Base-by-base conservation (phyloP, 139 green algal species). In the Trebouxia sp. region DNA sequence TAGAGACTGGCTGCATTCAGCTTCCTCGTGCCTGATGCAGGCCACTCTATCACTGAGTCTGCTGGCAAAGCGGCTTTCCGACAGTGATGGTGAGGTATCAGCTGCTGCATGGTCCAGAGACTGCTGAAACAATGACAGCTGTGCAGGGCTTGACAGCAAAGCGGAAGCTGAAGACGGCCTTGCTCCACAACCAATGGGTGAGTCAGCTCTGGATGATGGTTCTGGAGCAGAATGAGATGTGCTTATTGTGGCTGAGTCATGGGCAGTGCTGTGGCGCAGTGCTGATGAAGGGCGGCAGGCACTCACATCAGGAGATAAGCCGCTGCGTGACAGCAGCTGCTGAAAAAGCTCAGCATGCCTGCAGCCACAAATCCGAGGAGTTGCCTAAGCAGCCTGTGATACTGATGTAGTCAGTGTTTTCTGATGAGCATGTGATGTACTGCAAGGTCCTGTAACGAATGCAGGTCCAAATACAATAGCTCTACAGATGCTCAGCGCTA, bases 291-390 rank as follows among this genome's bases (percentile, higher is more conserved):
- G 35, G 6, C 35, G 14, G 62, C 62, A 42, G 43, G 32, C 35
- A 24, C 6, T 15, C 6, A 12, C 8, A 9, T 72, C 62, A 28
- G 62, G 62, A 22, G 62, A 72, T 14, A 72, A 43, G 35, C 62
- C 62, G 28, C 62, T 72, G n/a, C 62, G 37, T 24, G 62, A 72
- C 5, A 72, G 62, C 5, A 72, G 62, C 62, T 72, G 62, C 35
- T 72, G 32, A 26, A 72, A 72, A 5, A 72, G 32, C 62, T 72
- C 30, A n/a, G 32, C 62, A 72, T 72, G 62, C 35, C 62, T 72
- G 62, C 62, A 72, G 62, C n/a, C 5, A 39, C 35, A 9, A 35
- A n/a, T n/a, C n/a, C n/a, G n/a, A n/a, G n/a, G n/a, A n/a, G n/a
- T n/a, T n/a, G n/a, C n/a, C n/a, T n/a, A n/a, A n/a, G n/a, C n/a